phyloP scores from a whole-genome alignment of 257 asterid genomes.

The Nicotiana paniculata region DNA sequence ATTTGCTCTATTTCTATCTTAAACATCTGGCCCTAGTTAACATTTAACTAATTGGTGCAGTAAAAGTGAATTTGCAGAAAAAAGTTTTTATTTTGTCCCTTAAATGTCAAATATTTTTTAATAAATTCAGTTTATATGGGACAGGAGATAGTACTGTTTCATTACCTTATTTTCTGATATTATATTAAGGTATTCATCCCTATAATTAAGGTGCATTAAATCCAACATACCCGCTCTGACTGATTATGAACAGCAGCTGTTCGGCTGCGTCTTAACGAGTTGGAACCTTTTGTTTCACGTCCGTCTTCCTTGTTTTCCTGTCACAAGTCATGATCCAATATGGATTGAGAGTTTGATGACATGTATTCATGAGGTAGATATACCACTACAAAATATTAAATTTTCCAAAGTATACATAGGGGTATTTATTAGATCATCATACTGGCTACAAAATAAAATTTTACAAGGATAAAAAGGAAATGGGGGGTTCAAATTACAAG shows the following conservation, averaged over 20 bases:
- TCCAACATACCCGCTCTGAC: slow-evolving; percentile 54
- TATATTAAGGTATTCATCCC: background rate
- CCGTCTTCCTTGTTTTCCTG: slow-evolving; percentile 31
- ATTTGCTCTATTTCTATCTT: too few species aligned
- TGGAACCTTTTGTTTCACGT: slow-evolving; percentile 26
- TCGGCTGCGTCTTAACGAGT: slow-evolving; percentile 37
- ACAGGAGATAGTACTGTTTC: background rate
- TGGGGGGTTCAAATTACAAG: too few species aligned
- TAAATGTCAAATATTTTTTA: too few species aligned
- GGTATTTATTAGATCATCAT: background rate
- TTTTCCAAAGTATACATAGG: background rate
- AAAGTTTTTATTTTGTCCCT: too few species aligned
- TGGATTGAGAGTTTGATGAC: background rate
- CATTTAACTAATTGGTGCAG: too few species aligned
- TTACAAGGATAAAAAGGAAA: too few species aligned
- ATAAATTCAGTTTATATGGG: too few species aligned
- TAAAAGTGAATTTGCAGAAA: too few species aligned
- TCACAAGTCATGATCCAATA: background rate
- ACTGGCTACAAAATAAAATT: background rate
- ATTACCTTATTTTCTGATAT: background rate
- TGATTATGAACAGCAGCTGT: slow-evolving; percentile 62
- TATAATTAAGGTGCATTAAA: background rate
- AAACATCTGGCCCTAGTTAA: too few species aligned
- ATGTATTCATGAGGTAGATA: background rate
- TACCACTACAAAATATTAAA: background rate